Evolutionary conservation across 129 eudicot genomes (phyloP), one percentile per base, ranked within the genome.

Genomic region (Tagetes patula): DNA sequence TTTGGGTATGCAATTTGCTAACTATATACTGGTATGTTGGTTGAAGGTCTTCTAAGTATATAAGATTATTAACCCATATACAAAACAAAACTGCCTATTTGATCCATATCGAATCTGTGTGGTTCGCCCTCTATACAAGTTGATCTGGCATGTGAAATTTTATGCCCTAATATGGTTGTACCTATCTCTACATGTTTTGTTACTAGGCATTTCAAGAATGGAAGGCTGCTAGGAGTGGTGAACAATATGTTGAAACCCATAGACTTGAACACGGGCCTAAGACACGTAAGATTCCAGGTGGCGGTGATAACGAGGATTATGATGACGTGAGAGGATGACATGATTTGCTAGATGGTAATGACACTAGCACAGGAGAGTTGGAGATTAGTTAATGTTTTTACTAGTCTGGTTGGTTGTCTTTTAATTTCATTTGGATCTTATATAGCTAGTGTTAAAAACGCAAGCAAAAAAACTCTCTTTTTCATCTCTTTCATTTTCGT

Each of bases 261-360:
- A 84, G 91, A 84, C 97, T 95, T 13, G 99, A 95, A 82, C 97
- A 91, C 48, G 99, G 99, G 14, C 99, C 96, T 2, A 95, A 95
- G 84, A 86, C 89, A 20, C 77, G 99, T 33, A 88, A 79, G 74
- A 86, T 95, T 40, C 92, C 99, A 1, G 89, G 93, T 27, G 96
- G 87, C 69, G 67, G 70, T 36, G 77, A 88, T 74, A 86, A 88
- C 30, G 99, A 95, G 42, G 99, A 95, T 31, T 97, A 94, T 56
- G 96, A 93, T 53, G 97, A 90, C 41, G 97, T 95, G 67, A 9
- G 99, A 95, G 82, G 96, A 95, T 78, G 97, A 94, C 67, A 81
- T 94, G 85, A 95, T 64, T 95, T 88, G 55, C 67, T 90, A 65
- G 90, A 80, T 11, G 96, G 85, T 67, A 97, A 86, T n/a, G 97